Base-by-base conservation (phyloP, 305 asterid species). In the Fraxinus xanthoxyloides region DNA sequence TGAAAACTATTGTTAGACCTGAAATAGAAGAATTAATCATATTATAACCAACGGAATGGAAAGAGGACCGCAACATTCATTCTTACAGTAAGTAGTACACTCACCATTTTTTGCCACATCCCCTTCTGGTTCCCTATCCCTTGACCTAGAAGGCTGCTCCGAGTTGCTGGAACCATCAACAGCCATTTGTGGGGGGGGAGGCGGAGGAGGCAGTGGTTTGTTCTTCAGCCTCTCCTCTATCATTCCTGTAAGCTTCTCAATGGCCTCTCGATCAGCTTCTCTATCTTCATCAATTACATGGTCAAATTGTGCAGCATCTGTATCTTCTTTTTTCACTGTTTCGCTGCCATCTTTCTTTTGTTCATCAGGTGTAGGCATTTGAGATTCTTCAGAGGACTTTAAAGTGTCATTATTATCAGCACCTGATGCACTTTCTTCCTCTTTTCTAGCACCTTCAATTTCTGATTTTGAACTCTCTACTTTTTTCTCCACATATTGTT, bases 151-250 rank as follows among this genome's bases (percentile, higher is more conserved):
- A 82, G 87, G 89, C 86, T 86, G 93, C 84, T 91, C 99, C 8
- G 88, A 81, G 87, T 85, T 89, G 43, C 83, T 89, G 78, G 91
- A 80, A 82, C 88, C 93, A 82, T 90, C 97, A 70, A 86, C 82
- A 83, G 86, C 69, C 82, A 80, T 73, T 75, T 67, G 91, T 21
- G 91, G 91, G 21, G 88, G 90, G 30, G 90, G 86, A 75, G 98
- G 98, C 46, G 97, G 99, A 75, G 99, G 99, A 23, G 98, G 99
- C 75, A 92, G 89, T 61, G 98, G 99, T 76, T 85, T 92, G 87
- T 80, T 93, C 90, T 85, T 97, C 88, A 93, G 78, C 84, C 99
- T 91, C 92, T 97, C 99, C 84, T 93, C 98, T 82, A 93, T 70
- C 95, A 97, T 91, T 79, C 81, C 89, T 15, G 84, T 88, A 79